phyloP scores from a whole-genome alignment of 129 eudicot genomes.

The Flaveria trinervia region DNA sequence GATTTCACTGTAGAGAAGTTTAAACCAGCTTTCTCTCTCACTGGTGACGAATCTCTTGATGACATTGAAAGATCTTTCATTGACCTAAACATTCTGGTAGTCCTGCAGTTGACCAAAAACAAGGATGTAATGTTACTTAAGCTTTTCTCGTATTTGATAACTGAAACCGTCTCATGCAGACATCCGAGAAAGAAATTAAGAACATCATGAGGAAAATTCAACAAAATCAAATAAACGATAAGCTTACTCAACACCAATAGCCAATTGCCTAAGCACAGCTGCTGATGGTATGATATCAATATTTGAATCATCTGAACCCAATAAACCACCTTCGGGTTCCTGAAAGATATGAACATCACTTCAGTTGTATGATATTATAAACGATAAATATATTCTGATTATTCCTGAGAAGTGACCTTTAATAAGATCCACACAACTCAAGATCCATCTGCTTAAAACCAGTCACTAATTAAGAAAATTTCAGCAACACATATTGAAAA shows the following conservation, averaged over 20 bases:
- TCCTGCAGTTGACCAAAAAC: constrained; percentile 40
- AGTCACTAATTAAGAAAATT: not conserved
- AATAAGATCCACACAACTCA: not conserved
- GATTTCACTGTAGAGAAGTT: constrained; percentile 83
- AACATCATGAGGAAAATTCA: constrained; percentile 13
- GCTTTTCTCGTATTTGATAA: constrained; percentile 7
- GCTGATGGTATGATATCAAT: constrained; percentile 68
- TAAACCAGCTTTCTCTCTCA: constrained; percentile 82
- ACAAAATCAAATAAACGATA: not conserved
- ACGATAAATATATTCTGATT: not conserved
- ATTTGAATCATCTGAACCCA: constrained; percentile 37
- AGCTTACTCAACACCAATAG: constrained; percentile 87
- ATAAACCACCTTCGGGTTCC: constrained; percentile 51
- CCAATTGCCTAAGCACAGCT: constrained; percentile 66
- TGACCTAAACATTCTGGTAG: constrained; percentile 59
- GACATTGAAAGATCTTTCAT: constrained; percentile 69
- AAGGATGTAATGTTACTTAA: not conserved
- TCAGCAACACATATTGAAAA: not conserved
- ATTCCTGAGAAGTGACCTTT: not conserved
- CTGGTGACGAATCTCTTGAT: constrained; percentile 85
- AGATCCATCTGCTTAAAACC: constrained; percentile 7
- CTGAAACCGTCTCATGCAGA: not conserved
- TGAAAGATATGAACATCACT: constrained; percentile 35
- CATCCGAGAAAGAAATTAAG: not conserved
- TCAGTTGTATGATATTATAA: constrained; percentile 1